Evolutionary conservation across 1,284 basidiomycete species (phyloP).

Genomic region (Polyporus tsugae): DNA sequence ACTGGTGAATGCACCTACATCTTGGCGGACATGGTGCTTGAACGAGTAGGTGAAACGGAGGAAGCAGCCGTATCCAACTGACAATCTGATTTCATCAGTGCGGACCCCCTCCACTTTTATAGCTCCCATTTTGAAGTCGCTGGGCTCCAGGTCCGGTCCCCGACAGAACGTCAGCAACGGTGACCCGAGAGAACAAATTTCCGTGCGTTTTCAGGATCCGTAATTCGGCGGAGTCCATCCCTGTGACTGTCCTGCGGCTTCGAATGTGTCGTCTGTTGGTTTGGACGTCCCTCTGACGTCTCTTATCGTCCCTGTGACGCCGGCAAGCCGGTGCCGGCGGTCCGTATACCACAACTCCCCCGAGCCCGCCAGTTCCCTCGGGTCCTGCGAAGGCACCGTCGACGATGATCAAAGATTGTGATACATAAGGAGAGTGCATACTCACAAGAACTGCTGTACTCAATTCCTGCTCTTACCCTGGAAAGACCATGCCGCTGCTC

Average conservation of each 20-base stretch:
- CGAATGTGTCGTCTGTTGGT: background rate
- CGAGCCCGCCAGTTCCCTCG: background rate
- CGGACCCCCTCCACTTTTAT: constrained; percentile 15
- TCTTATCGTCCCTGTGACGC: constrained; percentile 39
- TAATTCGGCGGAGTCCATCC: background rate
- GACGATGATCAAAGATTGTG: constrained; percentile 10
- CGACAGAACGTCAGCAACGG: constrained; percentile 9
- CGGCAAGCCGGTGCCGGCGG: constrained; percentile 28
- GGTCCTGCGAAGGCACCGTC: constrained; percentile 5
- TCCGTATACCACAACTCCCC: constrained; percentile 18
- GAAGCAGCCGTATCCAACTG: background rate
- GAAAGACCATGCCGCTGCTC: constrained; percentile 49
- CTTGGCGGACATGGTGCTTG: constrained; percentile 51
- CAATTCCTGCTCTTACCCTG: constrained; percentile 8
- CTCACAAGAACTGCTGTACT: background rate
- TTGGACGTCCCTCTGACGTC: background rate
- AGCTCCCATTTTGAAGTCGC: constrained; percentile 17
- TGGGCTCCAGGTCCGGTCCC: constrained; percentile 21
- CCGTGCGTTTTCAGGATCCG: background rate
- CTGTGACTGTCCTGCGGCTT: constrained; percentile 7
- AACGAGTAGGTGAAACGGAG: background rate
- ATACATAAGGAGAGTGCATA: constrained; percentile 24
- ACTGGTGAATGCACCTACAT: constrained; percentile 46
- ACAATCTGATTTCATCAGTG: background rate
- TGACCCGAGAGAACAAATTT: background rate